phyloP scores from a whole-genome alignment of 164 flowering plant genomes.

The Nymphaea colorata region DNA sequence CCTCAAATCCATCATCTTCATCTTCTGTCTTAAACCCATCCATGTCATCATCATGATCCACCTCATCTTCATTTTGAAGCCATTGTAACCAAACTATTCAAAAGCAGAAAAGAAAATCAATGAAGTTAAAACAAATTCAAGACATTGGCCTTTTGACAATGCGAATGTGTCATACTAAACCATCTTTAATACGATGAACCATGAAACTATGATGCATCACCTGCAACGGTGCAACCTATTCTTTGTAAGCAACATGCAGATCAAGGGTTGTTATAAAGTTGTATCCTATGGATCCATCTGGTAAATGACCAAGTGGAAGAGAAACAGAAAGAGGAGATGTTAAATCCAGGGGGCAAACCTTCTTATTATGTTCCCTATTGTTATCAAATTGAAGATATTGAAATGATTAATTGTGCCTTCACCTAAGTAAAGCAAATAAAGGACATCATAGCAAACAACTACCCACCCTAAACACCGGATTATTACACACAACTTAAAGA shows the following conservation, averaged over 20 bases:
- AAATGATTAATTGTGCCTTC: not conserved
- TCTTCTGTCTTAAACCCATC: conserved; percentile 81
- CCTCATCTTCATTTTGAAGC: conserved; percentile 70
- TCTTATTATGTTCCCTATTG: conserved; percentile 89
- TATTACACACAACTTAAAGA: too few species aligned
- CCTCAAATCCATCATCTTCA: conserved; percentile 65
- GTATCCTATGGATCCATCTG: conserved; percentile 67
- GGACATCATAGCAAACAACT: too few species aligned
- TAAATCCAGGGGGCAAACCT: conserved; percentile 93
- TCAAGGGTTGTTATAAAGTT: conserved; percentile 81
- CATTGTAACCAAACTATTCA: not conserved
- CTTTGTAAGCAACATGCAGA: conserved; percentile 83
- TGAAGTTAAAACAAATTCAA: too few species aligned
- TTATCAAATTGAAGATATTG: not conserved
- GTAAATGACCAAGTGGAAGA: conserved; percentile 73
- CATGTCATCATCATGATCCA: conserved; percentile 71
- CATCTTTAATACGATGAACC: not conserved
- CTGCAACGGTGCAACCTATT: conserved; percentile 75
- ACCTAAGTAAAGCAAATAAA: too few species aligned
- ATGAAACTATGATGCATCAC: conserved; percentile 16
- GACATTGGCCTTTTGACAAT: not conserved
- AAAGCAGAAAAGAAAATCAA: not conserved
- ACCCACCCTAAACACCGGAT: too few species aligned
- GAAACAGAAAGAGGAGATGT: conserved; percentile 47
- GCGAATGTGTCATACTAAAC: not conserved